phyloP scores from a whole-genome alignment of 768 basidiomycete genomes.

The Boletus sp. region DNA sequence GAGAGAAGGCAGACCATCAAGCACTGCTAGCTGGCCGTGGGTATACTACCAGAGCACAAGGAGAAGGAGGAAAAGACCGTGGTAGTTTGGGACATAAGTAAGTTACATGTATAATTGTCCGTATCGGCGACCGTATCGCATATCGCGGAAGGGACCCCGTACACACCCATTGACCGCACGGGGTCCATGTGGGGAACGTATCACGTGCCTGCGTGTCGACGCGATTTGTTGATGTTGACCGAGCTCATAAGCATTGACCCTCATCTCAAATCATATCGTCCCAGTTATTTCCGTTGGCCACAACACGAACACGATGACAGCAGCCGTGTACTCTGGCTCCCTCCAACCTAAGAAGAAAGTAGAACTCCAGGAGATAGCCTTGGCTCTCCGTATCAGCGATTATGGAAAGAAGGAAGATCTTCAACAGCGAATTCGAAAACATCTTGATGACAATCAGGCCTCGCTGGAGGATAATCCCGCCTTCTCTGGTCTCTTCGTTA shows the following conservation, averaged over 20 bases:
- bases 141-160: neutral
- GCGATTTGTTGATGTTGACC: constrained; percentile 33
- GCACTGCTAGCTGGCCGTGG: constrained; percentile 27
- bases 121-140: too few species aligned
- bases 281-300: neutral
- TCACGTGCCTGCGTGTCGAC: constrained; percentile 24
- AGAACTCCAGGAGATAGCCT: constrained; percentile 61
- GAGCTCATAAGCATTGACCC: constrained; percentile 11
- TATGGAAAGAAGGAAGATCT: constrained; percentile 63
- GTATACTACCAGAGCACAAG: constrained; percentile 33
- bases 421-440: constrained; percentile 55
- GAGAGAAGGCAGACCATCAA: constrained; percentile 25
- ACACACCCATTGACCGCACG: neutral
- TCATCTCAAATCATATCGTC: constrained; percentile 12
- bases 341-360: constrained; percentile 66
- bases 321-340: constrained; percentile 45
- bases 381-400: constrained; percentile 49
- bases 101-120: neutral
- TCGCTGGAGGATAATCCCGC: constrained; percentile 53
- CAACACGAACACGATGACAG: constrained; percentile 36
- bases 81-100: constrained; percentile 7
- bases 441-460: constrained; percentile 54
- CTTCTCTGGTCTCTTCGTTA: constrained; percentile 53
- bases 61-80: constrained; percentile 9
- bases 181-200: constrained; percentile 8